Evolutionary conservation across 495 filamentous ascomycete species (phyloP), one percentile per base, ranked within the genome.

Genomic region (Annulohypoxylon bovei): DNA sequence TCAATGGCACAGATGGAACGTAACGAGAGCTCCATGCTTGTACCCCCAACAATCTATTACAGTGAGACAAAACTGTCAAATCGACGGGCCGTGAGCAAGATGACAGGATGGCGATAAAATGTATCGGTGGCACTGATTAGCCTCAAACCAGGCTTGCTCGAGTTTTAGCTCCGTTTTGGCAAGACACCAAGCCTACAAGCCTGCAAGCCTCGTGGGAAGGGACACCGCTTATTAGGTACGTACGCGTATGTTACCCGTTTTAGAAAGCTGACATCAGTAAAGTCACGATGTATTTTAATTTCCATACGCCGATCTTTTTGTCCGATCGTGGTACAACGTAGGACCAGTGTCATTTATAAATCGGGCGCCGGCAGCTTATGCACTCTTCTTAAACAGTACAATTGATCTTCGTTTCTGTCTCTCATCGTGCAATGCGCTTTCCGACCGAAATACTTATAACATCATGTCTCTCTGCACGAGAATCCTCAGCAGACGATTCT

Each of bases 381-480:
- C 18, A 37, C 35, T 16, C 64, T 44, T 46, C 23, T 62, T 22
- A 11, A 54, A 42, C 7, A 23, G 6, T 50, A 37, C 32, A 27
- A 42, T 7, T 44, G 56, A 65, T 62, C 49, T 65, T 66, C 62
- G 11, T 32, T 47, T 1, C 11, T 20, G 16, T 55, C 49, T 22
- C 61, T 39, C 16, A 30, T 40, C 39, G 14, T 6, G 28, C 46
- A 60, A 30, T 32, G 54, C 27, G 30, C 50, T 50, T 33, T 49
- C 49, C n/a, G 16, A 1, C n/a, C 6, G 4, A 6, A 6, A 54
- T 32, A 28, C 40, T 47, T 56, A 58, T 44, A 46, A 52, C 14
- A 59, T 5, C 42, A 71, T 71, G 68, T 71, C 68, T 23, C 25
- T 56, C 33, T 71, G 37, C 46, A 22, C 53, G 44, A 63, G 58